A percentile compares a stretch with the other conserved stretches of the same genome.
phyloP scores from a whole-genome alignment of 768 basidiomycete genomes.

The Boletus fagicola region DNA sequence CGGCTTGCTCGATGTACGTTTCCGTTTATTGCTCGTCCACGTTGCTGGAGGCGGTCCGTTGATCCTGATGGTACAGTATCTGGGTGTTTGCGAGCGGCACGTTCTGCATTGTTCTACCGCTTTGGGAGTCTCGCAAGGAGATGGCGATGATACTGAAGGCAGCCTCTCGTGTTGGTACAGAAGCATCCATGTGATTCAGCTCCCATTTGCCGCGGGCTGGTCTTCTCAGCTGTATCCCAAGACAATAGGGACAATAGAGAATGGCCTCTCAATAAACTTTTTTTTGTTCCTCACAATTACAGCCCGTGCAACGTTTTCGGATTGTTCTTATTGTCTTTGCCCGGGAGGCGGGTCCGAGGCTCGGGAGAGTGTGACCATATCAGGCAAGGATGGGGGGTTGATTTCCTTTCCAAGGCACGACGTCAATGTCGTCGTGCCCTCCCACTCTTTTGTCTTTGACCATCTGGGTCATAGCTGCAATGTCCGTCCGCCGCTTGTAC shows the following conservation, averaged over 20 bases:
- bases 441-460: slow-evolving; percentile 32
- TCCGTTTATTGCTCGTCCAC: background rate
- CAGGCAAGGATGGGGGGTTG: slow-evolving; percentile 4
- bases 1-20: slow-evolving; percentile 38
- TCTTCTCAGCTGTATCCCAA: background rate
- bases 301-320: slow-evolving; percentile 6
- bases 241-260: slow-evolving; percentile 31
- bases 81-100: slow-evolving; percentile 37
- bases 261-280: slow-evolving; percentile 7
- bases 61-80: slow-evolving; percentile 23
- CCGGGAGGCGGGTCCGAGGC: background rate
- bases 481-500: slow-evolving; percentile 7
- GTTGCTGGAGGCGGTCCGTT: slow-evolving; percentile 1
- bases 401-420: slow-evolving; percentile 2
- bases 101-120: slow-evolving; percentile 38
- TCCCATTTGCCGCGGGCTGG: slow-evolving; percentile 4
- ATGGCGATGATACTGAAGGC: slow-evolving; percentile 26
- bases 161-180: slow-evolving; percentile 6
- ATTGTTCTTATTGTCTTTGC: slow-evolving; percentile 28
- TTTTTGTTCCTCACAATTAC: slow-evolving; percentile 15
- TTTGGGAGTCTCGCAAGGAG: slow-evolving; percentile 38
- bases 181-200: background rate
- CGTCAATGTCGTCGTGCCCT: background rate
- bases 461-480: slow-evolving; percentile 12
- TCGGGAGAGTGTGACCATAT: background rate